Evolutionary conservation across 73 alveolate genomes (phyloP).

Genomic region (Symbiodinium natans): DNA sequence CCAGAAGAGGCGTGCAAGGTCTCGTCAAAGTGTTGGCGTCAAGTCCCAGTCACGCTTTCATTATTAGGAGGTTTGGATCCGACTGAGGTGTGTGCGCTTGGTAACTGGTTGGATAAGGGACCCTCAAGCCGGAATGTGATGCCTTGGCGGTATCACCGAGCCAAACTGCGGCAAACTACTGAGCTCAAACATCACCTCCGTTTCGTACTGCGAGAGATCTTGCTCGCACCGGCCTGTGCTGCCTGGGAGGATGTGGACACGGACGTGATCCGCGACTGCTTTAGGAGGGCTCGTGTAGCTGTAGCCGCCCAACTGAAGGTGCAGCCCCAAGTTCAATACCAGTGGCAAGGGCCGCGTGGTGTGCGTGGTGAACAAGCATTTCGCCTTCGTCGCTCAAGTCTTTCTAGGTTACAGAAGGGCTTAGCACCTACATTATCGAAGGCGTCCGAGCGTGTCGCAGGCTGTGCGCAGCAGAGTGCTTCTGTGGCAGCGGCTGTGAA

Average conservation of each 20-base stretch:
- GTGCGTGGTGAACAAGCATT: no score
- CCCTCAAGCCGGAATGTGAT: neutral
- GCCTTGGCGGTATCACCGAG: neutral
- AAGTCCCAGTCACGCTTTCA: neutral
- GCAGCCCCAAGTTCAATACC: no score
- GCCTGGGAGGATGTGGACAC: neutral
- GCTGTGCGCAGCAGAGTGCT: no score
- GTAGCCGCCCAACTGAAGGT: no score
- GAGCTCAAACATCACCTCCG: neutral
- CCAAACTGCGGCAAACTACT: neutral
- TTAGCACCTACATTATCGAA: no score
- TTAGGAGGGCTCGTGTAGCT: no score
- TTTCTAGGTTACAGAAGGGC: no score
- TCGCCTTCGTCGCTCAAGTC: no score
- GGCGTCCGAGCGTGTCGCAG: no score
- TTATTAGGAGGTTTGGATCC: neutral
- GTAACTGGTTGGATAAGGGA: neutral
- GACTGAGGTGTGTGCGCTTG: neutral
- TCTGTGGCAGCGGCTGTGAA: no score
- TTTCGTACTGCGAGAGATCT: neutral
- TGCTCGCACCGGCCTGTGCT: neutral
- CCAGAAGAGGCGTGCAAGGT: neutral
- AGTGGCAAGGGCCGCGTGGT: no score
- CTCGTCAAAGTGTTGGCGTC: neutral
- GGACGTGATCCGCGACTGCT: no score